Conservation (phyloP, 2,329 filamentous ascomycete genomes). For the Trichoderma sp. region DNA sequence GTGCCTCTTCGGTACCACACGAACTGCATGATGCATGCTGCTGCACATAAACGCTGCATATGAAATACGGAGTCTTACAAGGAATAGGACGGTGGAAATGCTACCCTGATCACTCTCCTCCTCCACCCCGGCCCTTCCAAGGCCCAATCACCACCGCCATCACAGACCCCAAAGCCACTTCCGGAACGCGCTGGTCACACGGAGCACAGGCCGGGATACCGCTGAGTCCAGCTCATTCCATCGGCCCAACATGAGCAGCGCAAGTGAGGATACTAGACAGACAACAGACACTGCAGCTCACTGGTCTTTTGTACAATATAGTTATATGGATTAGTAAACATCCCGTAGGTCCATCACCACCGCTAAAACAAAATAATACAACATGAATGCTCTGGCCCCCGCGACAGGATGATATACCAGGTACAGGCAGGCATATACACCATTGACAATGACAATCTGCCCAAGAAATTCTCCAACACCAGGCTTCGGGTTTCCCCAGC, state of each 20-base stretch:
- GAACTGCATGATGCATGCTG: slow-evolving; percentile 8
- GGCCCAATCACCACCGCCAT: slow-evolving; percentile 1
- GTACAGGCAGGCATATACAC: neutral
- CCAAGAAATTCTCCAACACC: neutral
- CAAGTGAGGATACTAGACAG: too few species aligned
- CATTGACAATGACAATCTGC: neutral
- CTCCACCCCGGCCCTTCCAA: neutral
- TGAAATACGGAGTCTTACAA: neutral
- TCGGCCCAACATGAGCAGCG: neutral
- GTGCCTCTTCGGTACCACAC: neutral
- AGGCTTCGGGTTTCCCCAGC: neutral
- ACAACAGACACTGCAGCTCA: neutral
- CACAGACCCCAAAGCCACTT: neutral
- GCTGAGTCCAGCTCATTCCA: neutral
- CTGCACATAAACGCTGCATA: neutral
- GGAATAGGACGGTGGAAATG: neutral
- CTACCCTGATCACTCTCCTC: neutral
- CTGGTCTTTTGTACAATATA: neutral
- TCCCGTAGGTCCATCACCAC: neutral
- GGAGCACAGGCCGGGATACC: neutral
- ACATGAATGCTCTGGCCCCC: neutral
- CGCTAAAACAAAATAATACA: neutral
- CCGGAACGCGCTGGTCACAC: neutral
- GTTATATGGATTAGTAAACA: neutral
- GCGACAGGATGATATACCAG: neutral